Base-by-base conservation (phyloP, 306 rosid species). In the Rosa rugosa region DNA sequence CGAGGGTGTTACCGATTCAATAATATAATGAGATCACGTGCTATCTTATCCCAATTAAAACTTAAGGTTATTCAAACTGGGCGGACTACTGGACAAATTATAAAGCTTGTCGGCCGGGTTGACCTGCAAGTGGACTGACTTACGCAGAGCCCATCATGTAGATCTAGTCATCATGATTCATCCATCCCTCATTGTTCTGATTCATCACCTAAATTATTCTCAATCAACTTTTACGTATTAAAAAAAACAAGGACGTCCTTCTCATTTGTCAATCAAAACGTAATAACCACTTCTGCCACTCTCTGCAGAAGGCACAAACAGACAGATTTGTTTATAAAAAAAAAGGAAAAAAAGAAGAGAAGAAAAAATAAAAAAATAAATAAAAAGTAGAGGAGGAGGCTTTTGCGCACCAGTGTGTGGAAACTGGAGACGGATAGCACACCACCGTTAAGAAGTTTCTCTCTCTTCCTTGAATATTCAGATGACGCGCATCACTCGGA, bases 351-450 rank as follows among this genome's bases (percentile, higher is more conserved):
- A 11, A 1, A 18, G 0, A n/a, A n/a, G n/a, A n/a, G n/a, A n/a
- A n/a, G n/a, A n/a, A n/a, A n/a, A n/a, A n/a, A n/a, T n/a, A n/a
- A n/a, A n/a, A n/a, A 20, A n/a, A 7, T 42, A 42, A 42, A 42
- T 42, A 44, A 27, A 17, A 46, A 22, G 53, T 11, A n/a, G 14
- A 22, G 34, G 12, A 23, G 1, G 41, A 34, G 53, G 51, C 20
- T 11, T 73, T 73, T 54, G n/a, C 68, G 77, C 67, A 60, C 14
- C 77, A 10, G 71, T 27, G 2, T 60, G 20, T 25, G 78, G 70
- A 44, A 4, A 11, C 53, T 73, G 77, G 23, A n/a, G 20, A 13
- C 57, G 16, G 22, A 27, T 25, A 40, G 1, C 23, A 41, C 20
- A 12, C 50, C 65, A 51, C 44, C 75, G 6, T 1, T n/a, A 8